These are phyloP conservation scores for Dothidotthia symphoricarpi DNA, from an alignment of 2,329 filamentous ascomycete genomes.

Conservation along the genomic window DNA sequence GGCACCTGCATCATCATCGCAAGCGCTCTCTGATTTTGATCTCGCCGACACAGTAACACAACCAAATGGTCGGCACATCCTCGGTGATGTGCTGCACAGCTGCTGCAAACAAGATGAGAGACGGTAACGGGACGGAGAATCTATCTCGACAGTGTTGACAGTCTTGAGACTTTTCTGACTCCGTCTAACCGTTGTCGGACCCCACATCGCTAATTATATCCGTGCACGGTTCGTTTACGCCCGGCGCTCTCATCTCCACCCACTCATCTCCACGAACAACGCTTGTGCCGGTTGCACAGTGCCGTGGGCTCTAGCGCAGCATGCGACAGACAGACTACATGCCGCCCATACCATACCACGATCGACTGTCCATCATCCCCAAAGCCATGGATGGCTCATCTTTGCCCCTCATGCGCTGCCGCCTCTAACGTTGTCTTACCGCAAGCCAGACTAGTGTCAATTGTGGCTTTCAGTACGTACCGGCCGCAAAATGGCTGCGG, in stretches of 20 bases:
- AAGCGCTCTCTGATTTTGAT: slow-evolving; percentile 1
- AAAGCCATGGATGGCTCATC: slow-evolving; percentile 22
- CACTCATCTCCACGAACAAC: slow-evolving; percentile 7
- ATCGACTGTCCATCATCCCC: slow-evolving; percentile 28
- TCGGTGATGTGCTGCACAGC: slow-evolving; percentile 4
- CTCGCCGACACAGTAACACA: slow-evolving; percentile 5
- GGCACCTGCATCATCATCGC: background rate
- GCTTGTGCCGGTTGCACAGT: slow-evolving; percentile 12
- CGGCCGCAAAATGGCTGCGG: slow-evolving; percentile 3
- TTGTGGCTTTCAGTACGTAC: slow-evolving; percentile 10
- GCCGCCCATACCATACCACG: slow-evolving; percentile 18
- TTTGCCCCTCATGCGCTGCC: slow-evolving; percentile 22
- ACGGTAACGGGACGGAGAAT: background rate
- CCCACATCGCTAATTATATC: slow-evolving; percentile 7
- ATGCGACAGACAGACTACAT: slow-evolving; percentile 16
- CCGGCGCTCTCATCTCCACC: no score
- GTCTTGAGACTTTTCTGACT: slow-evolving; percentile 5
- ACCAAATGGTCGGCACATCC: slow-evolving; percentile 10
- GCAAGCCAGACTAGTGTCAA: slow-evolving; percentile 7
- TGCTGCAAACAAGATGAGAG: background rate
- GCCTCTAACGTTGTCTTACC: slow-evolving; percentile 33
- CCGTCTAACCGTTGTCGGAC: background rate
- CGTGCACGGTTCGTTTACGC: background rate
- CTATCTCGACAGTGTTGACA: background rate
- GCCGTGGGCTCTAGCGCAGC: slow-evolving; percentile 7